These are phyloP conservation scores for Flaveria floridana DNA, from an alignment of 140 eudicot species.

Conservation along the genomic window DNA sequence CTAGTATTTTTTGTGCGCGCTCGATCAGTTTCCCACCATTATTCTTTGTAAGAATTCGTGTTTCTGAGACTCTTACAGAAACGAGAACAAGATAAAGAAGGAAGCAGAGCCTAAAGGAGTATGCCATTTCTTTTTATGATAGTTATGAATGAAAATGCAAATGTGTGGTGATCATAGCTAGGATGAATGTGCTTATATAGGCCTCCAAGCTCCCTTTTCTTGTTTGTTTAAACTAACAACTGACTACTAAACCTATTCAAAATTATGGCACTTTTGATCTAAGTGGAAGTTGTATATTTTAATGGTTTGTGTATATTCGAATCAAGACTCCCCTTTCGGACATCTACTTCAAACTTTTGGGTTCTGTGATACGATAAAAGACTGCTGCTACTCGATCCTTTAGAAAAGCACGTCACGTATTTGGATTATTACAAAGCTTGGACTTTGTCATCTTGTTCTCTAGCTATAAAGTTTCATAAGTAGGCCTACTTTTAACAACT, in stretches of 20 bases:
- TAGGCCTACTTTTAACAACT: slow-evolving; percentile 29
- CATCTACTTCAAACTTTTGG: slow-evolving; percentile 15
- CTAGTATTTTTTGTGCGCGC: slow-evolving; percentile 44
- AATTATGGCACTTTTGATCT: slow-evolving; percentile 23
- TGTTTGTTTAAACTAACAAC: slow-evolving; percentile 28
- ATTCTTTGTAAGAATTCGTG: slow-evolving; percentile 28
- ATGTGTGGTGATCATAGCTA: slow-evolving; percentile 33
- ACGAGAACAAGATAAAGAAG: slow-evolving; percentile 29
- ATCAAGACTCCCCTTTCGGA: slow-evolving; percentile 13
- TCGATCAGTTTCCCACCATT: slow-evolving; percentile 39
- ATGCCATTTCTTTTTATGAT: slow-evolving; percentile 37
- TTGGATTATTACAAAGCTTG: neutral
- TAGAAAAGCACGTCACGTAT: slow-evolving; percentile 8
- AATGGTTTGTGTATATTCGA: slow-evolving; percentile 13
- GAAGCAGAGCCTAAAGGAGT: slow-evolving; percentile 29
- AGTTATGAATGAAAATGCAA: slow-evolving; percentile 2
- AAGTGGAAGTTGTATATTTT: slow-evolving; percentile 34
- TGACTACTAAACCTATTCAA: slow-evolving; percentile 22
- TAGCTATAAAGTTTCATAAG: slow-evolving; percentile 23
- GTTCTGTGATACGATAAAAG: slow-evolving; percentile 11
- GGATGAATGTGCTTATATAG: slow-evolving; percentile 36
- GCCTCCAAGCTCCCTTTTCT: slow-evolving; percentile 34
- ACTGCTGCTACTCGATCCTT: slow-evolving; percentile 12
- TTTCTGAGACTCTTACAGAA: slow-evolving; percentile 25
- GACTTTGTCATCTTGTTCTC: slow-evolving; percentile 19